Conservation (phyloP, 2,329 filamentous ascomycete genomes). For the Grosmannia penicillata region DNA sequence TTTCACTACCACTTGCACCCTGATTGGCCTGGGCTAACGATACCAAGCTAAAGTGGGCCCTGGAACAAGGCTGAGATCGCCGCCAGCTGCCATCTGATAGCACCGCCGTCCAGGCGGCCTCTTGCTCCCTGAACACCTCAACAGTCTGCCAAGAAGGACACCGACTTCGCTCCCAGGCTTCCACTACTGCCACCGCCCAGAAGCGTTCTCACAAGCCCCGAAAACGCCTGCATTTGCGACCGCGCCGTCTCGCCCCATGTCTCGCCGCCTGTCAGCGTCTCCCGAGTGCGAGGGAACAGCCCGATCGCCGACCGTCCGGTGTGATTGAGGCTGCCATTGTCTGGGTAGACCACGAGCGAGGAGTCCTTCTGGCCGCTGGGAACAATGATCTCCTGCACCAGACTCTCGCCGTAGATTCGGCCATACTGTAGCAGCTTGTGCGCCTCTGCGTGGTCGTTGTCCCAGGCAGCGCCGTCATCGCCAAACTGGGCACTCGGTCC, state of each 20-base stretch:
- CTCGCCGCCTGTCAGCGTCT: conserved; percentile 1
- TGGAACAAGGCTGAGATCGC: background rate
- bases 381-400: conserved; percentile 10
- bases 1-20: background rate
- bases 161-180: background rate
- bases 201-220: conserved; percentile 7
- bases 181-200: background rate
- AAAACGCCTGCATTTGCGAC: conserved; percentile 8
- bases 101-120: too few relatives aligned
- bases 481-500: too few relatives aligned
- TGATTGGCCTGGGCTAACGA: background rate
- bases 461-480: too few relatives aligned
- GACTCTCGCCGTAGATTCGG: conserved; percentile 10
- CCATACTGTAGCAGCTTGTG: conserved; percentile 10
- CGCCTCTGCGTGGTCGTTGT: conserved; percentile 8
- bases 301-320: conserved; percentile 9
- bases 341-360: background rate
- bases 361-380: background rate
- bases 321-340: conserved; percentile 3
- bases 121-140: background rate
- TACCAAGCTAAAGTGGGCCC: conserved; percentile 2
- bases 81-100: too few relatives aligned
- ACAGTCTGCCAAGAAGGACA: conserved; percentile 5
- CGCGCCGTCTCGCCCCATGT: conserved; percentile 11
- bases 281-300: conserved; percentile 9